Base-by-base conservation (phyloP, 2,329 filamentous ascomycete genomes). In the Penicillium vulpinum region DNA sequence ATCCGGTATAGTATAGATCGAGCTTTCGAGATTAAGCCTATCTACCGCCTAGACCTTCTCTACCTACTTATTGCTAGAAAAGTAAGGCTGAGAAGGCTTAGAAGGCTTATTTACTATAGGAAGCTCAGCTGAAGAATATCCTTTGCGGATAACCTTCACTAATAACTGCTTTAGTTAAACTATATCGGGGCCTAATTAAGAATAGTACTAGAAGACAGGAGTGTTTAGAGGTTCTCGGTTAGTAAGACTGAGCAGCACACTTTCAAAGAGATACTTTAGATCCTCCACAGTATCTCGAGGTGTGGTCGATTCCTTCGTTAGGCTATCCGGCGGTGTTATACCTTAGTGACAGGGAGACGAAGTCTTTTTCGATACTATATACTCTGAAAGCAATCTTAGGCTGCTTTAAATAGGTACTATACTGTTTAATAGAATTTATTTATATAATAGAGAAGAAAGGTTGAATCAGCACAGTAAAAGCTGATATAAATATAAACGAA, bases 251-350 rank as follows among this genome's bases (percentile, higher is more conserved):
- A 44, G 28, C 28, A 50, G 28, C 45, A 9, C 49, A 1, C 45
- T 59, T 21, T 57, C 33, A 56, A 59, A 59, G 45, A 54, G 54
- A 51, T 45, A 38, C 36, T 26, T 57, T 22, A 54, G 46, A 48
- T 57, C 54, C 41, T 57, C 21, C 24, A 57, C 0, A 15, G 22
- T 57, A 18, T 26, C 28, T 13, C 2, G 53, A 49, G 46, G 4
- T n/a, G 2, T 29, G 22, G 26, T 2, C 13, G 31, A 18, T 16
- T 13, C 52, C 24, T 49, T 56, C 15, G 31, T 53, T 56, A 31
- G 52, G 44, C 48, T 59, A 56, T 53, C 43, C 1, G 38, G 56
- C 1, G 51, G 56, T 24, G 56, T 55, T 18, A 51, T 5, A 29
- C 52, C 55, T 52, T 57, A 15, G 50, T 45, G 38, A 29, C 28